Base-by-base conservation (phyloP, 2,329 filamentous ascomycete genomes). In the Cyclaneusma minus region DNA sequence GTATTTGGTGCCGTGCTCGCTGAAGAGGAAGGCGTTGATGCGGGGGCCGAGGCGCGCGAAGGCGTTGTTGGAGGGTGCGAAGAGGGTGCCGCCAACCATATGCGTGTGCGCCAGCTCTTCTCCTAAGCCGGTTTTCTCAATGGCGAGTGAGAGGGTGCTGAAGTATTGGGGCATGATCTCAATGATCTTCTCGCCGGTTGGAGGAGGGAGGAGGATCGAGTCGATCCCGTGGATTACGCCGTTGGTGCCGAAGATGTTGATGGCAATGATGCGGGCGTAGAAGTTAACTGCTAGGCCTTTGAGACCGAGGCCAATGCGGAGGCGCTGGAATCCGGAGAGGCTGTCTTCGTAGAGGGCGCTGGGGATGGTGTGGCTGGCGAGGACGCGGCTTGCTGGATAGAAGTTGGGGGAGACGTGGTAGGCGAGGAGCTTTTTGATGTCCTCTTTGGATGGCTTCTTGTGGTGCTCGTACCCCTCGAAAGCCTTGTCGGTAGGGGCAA, bases 11-110 rank as follows among this genome's bases (percentile, higher is more conserved):
- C 85, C 85, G 27, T 62, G 65, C 31, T 76, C 80, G 49, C 64
- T 66, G 62, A 94, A 94, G 4, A 94, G 60, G 62, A 92, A 94
- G 13, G 73, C 79, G 44, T 87, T 91, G 41, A 76, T 68, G 29
- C 49, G 60, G 1, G 68, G 63, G 1, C 83, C 82, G 1, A 94
- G 71, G 37, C 68, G 68, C 40, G 64, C 46, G 56, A 87, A 93
- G n/a, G 84, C 85, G 4, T 52, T 55, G 60, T 94, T 93, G 23
- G 65, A 69, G 0, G 85, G 84, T 0, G 78, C 79, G 42, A 93
- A 91, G 33, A 89, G 47, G 3, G 84, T 93, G 20, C 71, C 70
- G 18, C 82, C 82, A 3, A 57, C 18, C 55, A 55, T 28, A 52
- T 49, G 41, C 37, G 62, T 56, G 38, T 65, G 58, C 28, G 75